Conservation (phyloP, 441 rosid species). For the Euphorbia schlechtendalii region DNA sequence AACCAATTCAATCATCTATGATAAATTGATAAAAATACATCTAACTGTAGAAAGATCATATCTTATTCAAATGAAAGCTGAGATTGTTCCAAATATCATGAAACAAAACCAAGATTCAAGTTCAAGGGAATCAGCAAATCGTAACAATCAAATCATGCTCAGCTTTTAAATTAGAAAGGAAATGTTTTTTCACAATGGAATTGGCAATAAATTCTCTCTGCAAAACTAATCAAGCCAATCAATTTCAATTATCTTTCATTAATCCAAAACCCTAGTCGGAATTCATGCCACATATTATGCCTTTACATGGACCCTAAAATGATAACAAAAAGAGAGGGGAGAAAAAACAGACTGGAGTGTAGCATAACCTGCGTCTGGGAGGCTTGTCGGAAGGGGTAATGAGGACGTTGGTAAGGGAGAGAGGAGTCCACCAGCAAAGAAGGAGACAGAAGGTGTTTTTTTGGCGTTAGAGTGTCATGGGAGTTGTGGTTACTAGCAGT, state of each 20-base stretch:
- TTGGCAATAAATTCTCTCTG: no score
- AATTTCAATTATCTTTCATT: not conserved
- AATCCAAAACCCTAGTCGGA: not conserved
- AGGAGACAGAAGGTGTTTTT: slow-evolving; percentile 44
- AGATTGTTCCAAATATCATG: not conserved
- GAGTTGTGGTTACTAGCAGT: slow-evolving; percentile 24
- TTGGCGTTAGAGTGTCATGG: slow-evolving; percentile 30
- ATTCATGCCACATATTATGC: not conserved
- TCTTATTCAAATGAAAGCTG: not conserved
- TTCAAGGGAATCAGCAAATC: not conserved
- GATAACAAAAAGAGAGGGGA: not conserved
- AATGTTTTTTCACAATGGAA: not conserved
- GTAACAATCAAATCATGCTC: slow-evolving; percentile 4
- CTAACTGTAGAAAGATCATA: no score
- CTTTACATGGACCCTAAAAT: not conserved
- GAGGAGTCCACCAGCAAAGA: slow-evolving; percentile 81
- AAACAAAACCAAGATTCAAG: not conserved
- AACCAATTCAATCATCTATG: no score
- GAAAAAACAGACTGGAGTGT: slow-evolving; percentile 60
- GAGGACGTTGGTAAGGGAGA: slow-evolving; percentile 34
- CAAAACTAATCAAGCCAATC: not conserved
- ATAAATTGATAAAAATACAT: not conserved
- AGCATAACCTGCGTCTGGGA: slow-evolving; percentile 66
- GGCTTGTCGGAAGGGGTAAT: slow-evolving; percentile 52
- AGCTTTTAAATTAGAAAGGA: not conserved